Base-by-base conservation (phyloP, 2,329 filamentous ascomycete genomes). In the Chaetomium sp. region DNA sequence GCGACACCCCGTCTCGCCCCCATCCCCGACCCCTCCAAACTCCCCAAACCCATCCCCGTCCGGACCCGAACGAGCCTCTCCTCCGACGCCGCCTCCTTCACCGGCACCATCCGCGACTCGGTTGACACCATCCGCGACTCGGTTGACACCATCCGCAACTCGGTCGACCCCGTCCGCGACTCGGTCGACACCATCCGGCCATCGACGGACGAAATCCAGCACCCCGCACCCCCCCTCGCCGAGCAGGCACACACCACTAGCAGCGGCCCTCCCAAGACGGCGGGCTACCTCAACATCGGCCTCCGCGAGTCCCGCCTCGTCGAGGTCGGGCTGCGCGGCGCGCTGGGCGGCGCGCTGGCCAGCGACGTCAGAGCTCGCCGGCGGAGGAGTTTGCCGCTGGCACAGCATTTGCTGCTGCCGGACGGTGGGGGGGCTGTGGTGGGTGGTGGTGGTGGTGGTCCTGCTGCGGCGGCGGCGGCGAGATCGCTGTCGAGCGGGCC, bases 271-370 rank as follows among this genome's bases (percentile, higher is more conserved):
- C 69, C 65, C n/a, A 70, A 73, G 10, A 75, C 74, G 0, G 71
- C 74, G 2, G 74, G 75, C 29, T 70, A 70, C 58, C 66, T 77
- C 1, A 75, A 74, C 21, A 63, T 77, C 16, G 67, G 71, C 62
- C 56, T 56, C 2, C 31, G 50, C 7, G 73, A 74, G 65, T 66
- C 67, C 7, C 68, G 66, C 9, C 67, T 70, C n/a, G 65, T 69
- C 8, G 70, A 71, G 13, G 60, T 74, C 31, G 73, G 72, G 1
- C 65, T 77, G 25, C 72, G 73, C 16, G 70, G 71, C 13, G 74
- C 75, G 3, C 67, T 76, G 49, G 72, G 71, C 1, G 70, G 71
- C 13, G 74, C 75, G 3, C 67, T 76, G 49, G 72, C n/a, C n/a
- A n/a, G 71, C 1, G 72, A 72, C n/a, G 42, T 49, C 45, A n/a